Evolutionary conservation across 2,329 filamentous ascomycete species (phyloP), one percentile per base, ranked within the genome.

Genomic region (Arthroderma uncinatum): DNA sequence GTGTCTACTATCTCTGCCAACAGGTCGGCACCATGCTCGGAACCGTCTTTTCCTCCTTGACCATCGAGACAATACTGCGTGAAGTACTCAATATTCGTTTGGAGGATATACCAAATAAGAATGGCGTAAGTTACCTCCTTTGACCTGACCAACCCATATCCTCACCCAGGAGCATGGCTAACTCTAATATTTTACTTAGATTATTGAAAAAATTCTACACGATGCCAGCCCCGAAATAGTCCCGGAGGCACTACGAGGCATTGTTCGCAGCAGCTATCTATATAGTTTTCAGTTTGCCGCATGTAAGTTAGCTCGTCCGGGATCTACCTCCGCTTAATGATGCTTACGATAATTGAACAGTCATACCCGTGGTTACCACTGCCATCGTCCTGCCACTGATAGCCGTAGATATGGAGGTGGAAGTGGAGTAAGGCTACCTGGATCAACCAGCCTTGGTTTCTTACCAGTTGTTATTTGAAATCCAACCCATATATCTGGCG

Each of bases 21-120:
- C 52, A 54, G 19, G 30, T 54, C 21, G 52, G 52, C 21, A 54
- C 52, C n/a, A 54, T 54, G 52, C 9, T 54, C 16, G 52, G 52
- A 54, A 54, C 36, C 9, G 52, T 54, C 10, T 16, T 33, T 30
- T 50, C 47, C 47, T 50, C 47, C 28, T 19, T 50, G 1, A 50
- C 25, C 8, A 50, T 50, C n/a, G 47, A 50, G 16, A 30, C 47
- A 33, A 33, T 50, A n/a, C 8, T 50, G 8, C 47, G 25, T 33
- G 47, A 50, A 30, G 47, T 50, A 3, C 47, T 50, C 14, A 50
- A 33, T 5, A 50, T 50, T 16, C 47, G 47, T n/a, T 14, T 50
- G 25, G n/a, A 50, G 8, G 47, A 50, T 30, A 50, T 50, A 16
- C 47, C 47, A 30, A 30, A 33, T 30, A 50, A 50, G 9, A 50